Evolutionary conservation across 2,329 filamentous ascomycete genomes (phyloP), one percentile per base, ranked within the genome.

Genomic region (Mariannaea elegans): DNA sequence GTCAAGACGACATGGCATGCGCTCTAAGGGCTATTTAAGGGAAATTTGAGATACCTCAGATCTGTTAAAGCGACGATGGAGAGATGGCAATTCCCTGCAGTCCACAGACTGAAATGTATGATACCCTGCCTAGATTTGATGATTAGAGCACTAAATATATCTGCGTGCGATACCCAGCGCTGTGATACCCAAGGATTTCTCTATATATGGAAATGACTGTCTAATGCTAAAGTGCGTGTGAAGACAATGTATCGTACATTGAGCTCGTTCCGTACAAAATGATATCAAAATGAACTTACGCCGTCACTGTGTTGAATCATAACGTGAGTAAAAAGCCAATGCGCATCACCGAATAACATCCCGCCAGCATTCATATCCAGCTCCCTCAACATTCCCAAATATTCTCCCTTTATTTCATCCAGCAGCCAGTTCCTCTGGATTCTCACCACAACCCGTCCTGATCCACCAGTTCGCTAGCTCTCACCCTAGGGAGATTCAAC

Each of bases 1-100:
- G 55, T 61, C 32, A 66, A 44, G n/a, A 67, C 60, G 19, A 65
- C 56, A 9, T 70, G 67, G 65, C 53, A 63, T 38, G 56, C 59
- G 4, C 49, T 70, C 8, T 70, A 32, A 67, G 24, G 2, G n/a
- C 9, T 18, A n/a, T 36, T 36, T n/a, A 5, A n/a, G 32, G 32
- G 14, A 36, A 36, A 9, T n/a, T 36, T 36, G 32, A 9, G 32
- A 9, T 5, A n/a, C 8, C 7, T 36, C 8, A 13, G 32, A 12
- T n/a, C 19, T 7, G 29, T 13, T 10, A 24, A 16, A 13, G 23
- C 49, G 6, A 18, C 18, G 27, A 13, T n/a, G 9, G 38, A 27
- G 38, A 34, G 13, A 16, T 10, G 49, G 18, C 39, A 45, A 32
- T 45, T 18, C 39, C 31, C 29, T 23, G 2, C 4, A 39, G 48